phyloP scores from a whole-genome alignment of 345 rosid genomes.

The Rhodomyrtus tomentosa region DNA sequence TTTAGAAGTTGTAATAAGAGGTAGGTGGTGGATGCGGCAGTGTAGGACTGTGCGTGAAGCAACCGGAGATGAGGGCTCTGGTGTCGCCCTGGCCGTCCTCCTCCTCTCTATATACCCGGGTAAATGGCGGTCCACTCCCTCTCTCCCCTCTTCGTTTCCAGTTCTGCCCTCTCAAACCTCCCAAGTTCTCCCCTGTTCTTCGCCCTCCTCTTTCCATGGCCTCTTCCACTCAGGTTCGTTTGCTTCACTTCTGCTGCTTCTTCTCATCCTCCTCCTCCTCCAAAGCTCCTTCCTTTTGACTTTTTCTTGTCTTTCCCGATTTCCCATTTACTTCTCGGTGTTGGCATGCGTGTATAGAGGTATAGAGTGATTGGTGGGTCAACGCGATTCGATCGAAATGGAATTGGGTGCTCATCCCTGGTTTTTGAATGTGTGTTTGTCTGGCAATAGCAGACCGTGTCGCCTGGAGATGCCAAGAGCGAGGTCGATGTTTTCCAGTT shows the following conservation, averaged over 20 bases:
- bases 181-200: neutral
- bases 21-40: neutral
- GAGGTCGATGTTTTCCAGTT: constrained; percentile 47
- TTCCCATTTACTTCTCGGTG: neutral
- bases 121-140: neutral
- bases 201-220: constrained; percentile 46
- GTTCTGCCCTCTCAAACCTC: constrained; percentile 8
- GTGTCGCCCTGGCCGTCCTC: neutral
- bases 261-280: neutral
- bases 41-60: neutral
- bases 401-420: neutral
- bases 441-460: constrained; percentile 33
- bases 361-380: neutral
- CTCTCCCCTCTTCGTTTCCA: constrained; percentile 12
- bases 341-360: neutral
- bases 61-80: constrained; percentile 17
- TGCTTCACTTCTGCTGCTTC: neutral
- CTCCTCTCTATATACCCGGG: constrained; percentile 10
- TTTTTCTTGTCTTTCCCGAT: neutral
- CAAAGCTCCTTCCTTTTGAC: neutral
- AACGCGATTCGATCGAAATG: neutral
- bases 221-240: constrained; percentile 50
- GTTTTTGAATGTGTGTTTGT: neutral
- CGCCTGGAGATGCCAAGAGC: constrained; percentile 36
- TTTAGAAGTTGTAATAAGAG: neutral